Percentiles rank a stretch among this genome's conserved stretches.
Evolutionary conservation across 345 rosid species (phyloP).

Genomic region (Corchorus olitorius): DNA sequence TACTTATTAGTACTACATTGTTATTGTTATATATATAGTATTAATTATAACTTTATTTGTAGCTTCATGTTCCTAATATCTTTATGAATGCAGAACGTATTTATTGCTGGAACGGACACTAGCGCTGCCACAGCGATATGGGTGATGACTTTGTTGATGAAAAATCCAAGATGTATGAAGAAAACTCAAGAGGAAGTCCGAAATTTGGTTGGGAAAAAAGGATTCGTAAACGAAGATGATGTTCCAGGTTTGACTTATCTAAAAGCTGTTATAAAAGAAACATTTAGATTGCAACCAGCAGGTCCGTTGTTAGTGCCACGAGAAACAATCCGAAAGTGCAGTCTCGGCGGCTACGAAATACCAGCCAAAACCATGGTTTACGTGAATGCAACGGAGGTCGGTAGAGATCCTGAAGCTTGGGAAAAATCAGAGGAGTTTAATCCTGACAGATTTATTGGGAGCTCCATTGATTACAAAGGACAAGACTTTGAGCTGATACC

Average conservation of each 20-base stretch:
- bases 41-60: too few relatives aligned
- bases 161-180: conserved; percentile 37
- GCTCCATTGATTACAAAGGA: conserved; percentile 25
- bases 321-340: too few relatives aligned
- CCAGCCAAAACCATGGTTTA: conserved; percentile 20
- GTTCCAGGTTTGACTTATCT: conserved; percentile 31
- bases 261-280: conserved; percentile 33
- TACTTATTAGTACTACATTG: too few relatives aligned
- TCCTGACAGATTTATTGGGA: conserved; percentile 25
- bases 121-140: conserved; percentile 19
- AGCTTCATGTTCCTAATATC: background rate
- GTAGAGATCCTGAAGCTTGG: conserved; percentile 35
- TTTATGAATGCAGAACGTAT: conserved; percentile 30
- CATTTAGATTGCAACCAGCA: too few relatives aligned
- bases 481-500: conserved; percentile 27
- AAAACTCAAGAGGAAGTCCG: conserved; percentile 41
- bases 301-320: background rate
- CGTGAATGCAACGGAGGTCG: conserved; percentile 41
- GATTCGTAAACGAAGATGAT: conserved; percentile 28
- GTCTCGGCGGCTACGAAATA: conserved; percentile 13
- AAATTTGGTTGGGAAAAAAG: conserved; percentile 2
- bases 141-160: conserved; percentile 47
- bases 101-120: conserved; percentile 45
- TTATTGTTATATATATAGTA: too few relatives aligned
- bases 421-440: background rate